phyloP scores from a whole-genome alignment of 345 rosid genomes.

The Sapria himalayana region DNA sequence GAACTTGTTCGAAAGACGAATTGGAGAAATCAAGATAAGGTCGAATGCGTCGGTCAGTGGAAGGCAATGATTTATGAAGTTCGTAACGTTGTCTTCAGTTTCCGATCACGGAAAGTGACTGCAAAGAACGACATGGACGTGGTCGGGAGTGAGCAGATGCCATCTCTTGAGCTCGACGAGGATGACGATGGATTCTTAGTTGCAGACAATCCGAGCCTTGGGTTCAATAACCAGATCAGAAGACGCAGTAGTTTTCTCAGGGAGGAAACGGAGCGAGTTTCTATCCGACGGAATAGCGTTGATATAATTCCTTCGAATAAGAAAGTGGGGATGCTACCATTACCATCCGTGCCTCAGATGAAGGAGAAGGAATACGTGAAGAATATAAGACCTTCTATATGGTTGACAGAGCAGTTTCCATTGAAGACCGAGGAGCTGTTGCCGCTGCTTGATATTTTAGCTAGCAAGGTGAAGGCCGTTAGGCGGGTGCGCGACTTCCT shows the following conservation, averaged over 20 bases:
- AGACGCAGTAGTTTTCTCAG: conserved; percentile 89
- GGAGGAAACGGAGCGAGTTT: conserved; percentile 52
- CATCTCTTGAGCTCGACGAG: conserved; percentile 51
- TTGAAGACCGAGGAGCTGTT: conserved; percentile 72
- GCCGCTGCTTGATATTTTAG: conserved; percentile 85
- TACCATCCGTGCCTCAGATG: conserved; percentile 28
- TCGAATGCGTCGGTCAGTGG: conserved; percentile 61
- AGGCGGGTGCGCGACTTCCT: conserved; percentile 74
- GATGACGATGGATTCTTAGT: conserved; percentile 74
- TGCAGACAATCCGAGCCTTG: conserved; percentile 58
- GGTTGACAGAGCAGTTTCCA: conserved; percentile 94
- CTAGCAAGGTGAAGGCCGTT: conserved; percentile 85
- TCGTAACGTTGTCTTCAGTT: conserved; percentile 58
- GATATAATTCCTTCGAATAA: conserved; percentile 39
- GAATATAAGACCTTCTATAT: conserved; percentile 67
- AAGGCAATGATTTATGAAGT: conserved; percentile 61
- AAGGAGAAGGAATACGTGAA: conserved; percentile 74
- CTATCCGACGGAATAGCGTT: conserved; percentile 54
- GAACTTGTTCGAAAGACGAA: conserved; percentile 50
- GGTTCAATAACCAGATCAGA: conserved; percentile 13
- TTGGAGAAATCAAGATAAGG: conserved; percentile 71
- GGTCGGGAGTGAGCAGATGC: conserved; percentile 50
- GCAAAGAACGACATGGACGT: conserved; percentile 21
- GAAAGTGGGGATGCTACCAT: conserved; percentile 12
- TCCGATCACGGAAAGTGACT: conserved; percentile 47